These are phyloP conservation scores for Aspergillus unguis DNA, from an alignment of 2,329 filamentous ascomycete species.

Conservation along the genomic window DNA sequence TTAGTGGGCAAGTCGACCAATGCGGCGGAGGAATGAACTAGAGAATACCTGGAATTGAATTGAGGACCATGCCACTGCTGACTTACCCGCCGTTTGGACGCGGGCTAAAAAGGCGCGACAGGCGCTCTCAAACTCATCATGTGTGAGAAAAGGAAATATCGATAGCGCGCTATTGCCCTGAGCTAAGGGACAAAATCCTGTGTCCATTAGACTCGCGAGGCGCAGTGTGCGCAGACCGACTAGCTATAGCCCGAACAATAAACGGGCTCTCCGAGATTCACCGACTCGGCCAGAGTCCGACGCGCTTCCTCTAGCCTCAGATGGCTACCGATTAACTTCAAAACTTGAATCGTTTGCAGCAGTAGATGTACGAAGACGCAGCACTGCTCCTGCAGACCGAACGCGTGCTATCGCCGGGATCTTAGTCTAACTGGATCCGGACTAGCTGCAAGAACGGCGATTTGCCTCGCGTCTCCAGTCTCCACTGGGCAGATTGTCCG, in stretches of 20 bases:
- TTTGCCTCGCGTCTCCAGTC: not conserved
- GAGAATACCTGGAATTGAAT: constrained; percentile 30
- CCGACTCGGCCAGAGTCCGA: constrained; percentile 9
- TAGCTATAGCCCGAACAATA: not conserved
- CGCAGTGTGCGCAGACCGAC: too few relatives aligned
- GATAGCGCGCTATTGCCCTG: constrained; percentile 18
- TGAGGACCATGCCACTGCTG: constrained; percentile 51
- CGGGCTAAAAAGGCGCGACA: constrained; percentile 56
- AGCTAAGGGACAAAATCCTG: not conserved
- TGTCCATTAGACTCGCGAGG: constrained; percentile 12
- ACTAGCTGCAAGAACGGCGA: not conserved
- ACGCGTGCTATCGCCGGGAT: not conserved
- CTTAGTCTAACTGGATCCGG: constrained; percentile 1
- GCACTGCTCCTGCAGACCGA: constrained; percentile 4
- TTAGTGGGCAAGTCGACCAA: constrained; percentile 11
- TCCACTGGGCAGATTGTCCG: not conserved
- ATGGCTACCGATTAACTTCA: not conserved
- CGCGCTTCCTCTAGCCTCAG: constrained; percentile 11
- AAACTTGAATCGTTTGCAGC: constrained; percentile 14
- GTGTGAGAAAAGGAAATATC: constrained; percentile 58
- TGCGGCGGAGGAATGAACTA: not conserved
- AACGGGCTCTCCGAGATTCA: constrained; percentile 9
- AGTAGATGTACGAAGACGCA: constrained; percentile 1
- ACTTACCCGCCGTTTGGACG: constrained; percentile 53
- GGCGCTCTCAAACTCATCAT: constrained; percentile 62